Evolutionary conservation across 1,139 yeast species (phyloP).

Genomic region (Hyphopichia wangnamkhiaoensis): DNA sequence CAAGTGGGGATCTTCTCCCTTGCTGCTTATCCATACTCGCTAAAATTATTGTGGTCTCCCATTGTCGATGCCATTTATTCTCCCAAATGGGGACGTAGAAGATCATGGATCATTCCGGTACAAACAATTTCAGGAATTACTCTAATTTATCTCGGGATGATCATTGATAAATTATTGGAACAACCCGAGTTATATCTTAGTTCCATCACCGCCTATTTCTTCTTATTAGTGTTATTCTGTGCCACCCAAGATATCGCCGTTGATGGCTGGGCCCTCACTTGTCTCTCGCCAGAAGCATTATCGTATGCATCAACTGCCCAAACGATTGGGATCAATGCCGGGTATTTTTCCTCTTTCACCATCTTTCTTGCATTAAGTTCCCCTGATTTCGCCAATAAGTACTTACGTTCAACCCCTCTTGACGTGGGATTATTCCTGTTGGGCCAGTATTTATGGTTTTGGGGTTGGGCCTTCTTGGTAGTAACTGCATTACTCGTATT

Average conservation of each 20-base stretch:
- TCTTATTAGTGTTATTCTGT: slow-evolving; percentile 77
- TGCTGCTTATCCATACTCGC: slow-evolving; percentile 92
- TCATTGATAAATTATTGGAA: slow-evolving; percentile 57
- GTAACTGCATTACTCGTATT: slow-evolving; percentile 65
- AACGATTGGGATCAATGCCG: slow-evolving; percentile 90
- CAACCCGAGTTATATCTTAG: slow-evolving; percentile 57
- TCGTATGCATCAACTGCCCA: slow-evolving; percentile 98
- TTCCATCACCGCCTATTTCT: slow-evolving; percentile 63
- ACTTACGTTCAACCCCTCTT: slow-evolving; percentile 60
- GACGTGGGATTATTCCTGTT: slow-evolving; percentile 70
- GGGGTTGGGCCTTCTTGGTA: slow-evolving; percentile 72
- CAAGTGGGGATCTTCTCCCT: slow-evolving; percentile 89
- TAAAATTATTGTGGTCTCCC: slow-evolving; percentile 94
- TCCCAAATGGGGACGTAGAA: slow-evolving; percentile 71
- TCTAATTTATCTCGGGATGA: slow-evolving; percentile 61
- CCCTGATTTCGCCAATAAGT: slow-evolving; percentile 88
- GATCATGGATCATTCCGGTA: slow-evolving; percentile 94
- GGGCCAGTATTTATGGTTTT: slow-evolving; percentile 71
- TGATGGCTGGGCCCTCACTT: slow-evolving; percentile 97
- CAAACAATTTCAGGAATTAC: slow-evolving; percentile 76
- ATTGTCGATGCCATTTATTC: slow-evolving; percentile 85
- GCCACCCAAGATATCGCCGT: slow-evolving; percentile 99
- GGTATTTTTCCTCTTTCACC: slow-evolving; percentile 89
- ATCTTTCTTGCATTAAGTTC: slow-evolving; percentile 89
- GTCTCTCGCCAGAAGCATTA: slow-evolving; percentile 72